These are phyloP conservation scores for Suhomyces yuchorum DNA, from an alignment of 1,139 yeast species.

Conservation along the genomic window DNA sequence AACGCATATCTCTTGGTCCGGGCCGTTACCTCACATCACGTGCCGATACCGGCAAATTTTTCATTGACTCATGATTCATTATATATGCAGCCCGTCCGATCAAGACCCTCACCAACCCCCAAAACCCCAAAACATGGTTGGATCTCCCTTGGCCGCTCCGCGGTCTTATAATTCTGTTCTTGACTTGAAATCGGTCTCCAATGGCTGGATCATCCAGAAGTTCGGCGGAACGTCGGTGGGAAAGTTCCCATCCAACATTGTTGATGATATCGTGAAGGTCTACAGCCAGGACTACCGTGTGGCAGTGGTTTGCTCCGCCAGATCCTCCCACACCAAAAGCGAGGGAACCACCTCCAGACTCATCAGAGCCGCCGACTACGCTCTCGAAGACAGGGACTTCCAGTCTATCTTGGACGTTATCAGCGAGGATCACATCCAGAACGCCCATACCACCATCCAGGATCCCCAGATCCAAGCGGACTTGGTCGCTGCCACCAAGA, in stretches of 20 bases:
- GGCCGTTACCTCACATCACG: slow-evolving; percentile 15
- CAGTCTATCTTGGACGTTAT: slow-evolving; percentile 58
- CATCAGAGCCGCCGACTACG: slow-evolving; percentile 76
- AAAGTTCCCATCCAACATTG: slow-evolving; percentile 82
- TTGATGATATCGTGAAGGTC: slow-evolving; percentile 75
- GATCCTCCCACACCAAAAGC: slow-evolving; percentile 85
- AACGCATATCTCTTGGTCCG: not conserved
- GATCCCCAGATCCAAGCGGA: slow-evolving; percentile 45
- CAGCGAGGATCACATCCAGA: slow-evolving; percentile 73
- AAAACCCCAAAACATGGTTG: slow-evolving; percentile 7
- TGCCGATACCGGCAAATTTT: slow-evolving; percentile 17
- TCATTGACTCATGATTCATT: slow-evolving; percentile 15
- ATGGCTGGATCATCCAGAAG: slow-evolving; percentile 87
- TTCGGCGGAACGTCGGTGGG: slow-evolving; percentile 99
- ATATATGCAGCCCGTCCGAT: slow-evolving; percentile 5
- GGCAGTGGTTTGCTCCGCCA: slow-evolving; percentile 96
- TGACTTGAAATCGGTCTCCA: slow-evolving; percentile 32
- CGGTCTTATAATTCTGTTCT: slow-evolving; percentile 46
- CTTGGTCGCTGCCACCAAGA: slow-evolving; percentile 58
- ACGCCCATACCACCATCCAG: slow-evolving; percentile 61
- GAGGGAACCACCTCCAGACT: slow-evolving; percentile 94
- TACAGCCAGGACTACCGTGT: slow-evolving; percentile 65
- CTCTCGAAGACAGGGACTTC: slow-evolving; percentile 60
- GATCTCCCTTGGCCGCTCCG: slow-evolving; percentile 7
- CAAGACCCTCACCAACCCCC: not conserved